Conservation (phyloP, 305 asterid species). For the Ilex paraguariensis region DNA sequence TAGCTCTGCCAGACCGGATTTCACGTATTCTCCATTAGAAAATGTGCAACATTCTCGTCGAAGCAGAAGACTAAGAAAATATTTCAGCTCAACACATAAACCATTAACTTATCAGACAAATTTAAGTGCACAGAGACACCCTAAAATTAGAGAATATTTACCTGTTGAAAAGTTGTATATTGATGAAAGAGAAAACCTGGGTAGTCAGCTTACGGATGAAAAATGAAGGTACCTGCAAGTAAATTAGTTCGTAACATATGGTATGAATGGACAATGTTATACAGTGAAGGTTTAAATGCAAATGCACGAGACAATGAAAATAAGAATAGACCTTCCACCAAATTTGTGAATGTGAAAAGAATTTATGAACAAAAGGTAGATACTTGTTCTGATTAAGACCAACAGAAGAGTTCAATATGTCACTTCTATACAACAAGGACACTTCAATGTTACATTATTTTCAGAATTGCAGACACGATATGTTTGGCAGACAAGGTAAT, state of each 20-base stretch:
- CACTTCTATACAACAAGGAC: too few relatives aligned
- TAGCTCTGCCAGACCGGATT: constrained; percentile 94
- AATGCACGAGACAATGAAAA: not conserved
- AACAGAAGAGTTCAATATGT: too few relatives aligned
- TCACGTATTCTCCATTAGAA: constrained; percentile 53
- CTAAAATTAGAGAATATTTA: constrained; percentile 3
- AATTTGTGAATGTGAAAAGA: not conserved
- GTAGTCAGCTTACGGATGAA: constrained; percentile 96
- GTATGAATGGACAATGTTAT: not conserved
- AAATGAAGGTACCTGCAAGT: constrained; percentile 86
- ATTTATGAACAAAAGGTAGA: too few relatives aligned
- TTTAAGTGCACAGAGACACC: too few relatives aligned
- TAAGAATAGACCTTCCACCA: not conserved
- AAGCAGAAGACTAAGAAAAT: not conserved
- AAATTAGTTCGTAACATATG: constrained; percentile 7
- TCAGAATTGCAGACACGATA: too few relatives aligned
- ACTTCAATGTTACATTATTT: too few relatives aligned
- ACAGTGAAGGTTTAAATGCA: too few relatives aligned
- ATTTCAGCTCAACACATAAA: not conserved
- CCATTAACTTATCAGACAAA: too few relatives aligned
- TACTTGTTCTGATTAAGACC: too few relatives aligned
- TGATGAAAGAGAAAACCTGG: constrained; percentile 89
- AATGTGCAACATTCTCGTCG: not conserved
- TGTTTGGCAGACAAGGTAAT: too few relatives aligned
- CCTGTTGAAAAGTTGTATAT: constrained; percentile 90